A percentile compares a stretch with the other conserved stretches of the same genome.
Conservation (phyloP, 2,329 filamentous ascomycete species). For the Dothistroma pini region DNA sequence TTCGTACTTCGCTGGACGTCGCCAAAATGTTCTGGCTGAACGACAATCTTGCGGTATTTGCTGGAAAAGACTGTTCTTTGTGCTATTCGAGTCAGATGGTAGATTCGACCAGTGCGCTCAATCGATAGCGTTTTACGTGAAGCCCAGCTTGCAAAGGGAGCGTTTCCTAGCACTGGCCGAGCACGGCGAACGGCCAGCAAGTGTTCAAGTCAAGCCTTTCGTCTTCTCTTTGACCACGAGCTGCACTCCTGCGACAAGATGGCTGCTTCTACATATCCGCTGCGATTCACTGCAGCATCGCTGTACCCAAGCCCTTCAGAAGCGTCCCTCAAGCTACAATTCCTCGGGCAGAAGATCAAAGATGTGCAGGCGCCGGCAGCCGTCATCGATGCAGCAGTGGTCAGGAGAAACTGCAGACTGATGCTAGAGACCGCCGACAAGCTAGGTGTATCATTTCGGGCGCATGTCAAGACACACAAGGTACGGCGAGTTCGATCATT, state of each 20-base stretch:
- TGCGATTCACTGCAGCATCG: slow-evolving; percentile 17
- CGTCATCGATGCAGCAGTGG: slow-evolving; percentile 64
- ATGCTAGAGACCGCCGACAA: slow-evolving; percentile 64
- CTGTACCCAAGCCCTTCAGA: slow-evolving; percentile 34
- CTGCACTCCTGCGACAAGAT: neutral
- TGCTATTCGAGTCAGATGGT: neutral
- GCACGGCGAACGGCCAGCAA: slow-evolving; percentile 2
- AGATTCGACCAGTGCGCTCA: neutral
- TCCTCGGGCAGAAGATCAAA: slow-evolving; percentile 57
- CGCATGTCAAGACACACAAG: slow-evolving; percentile 83
- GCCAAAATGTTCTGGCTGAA: neutral
- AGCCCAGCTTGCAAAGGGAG: neutral
- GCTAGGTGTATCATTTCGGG: slow-evolving; percentile 64
- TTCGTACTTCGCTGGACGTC: neutral
- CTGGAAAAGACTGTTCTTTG: neutral
- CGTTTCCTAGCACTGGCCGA: neutral
- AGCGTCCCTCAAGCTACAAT: slow-evolving; percentile 39
- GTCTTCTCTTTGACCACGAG: neutral
- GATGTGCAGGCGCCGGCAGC: slow-evolving; percentile 64
- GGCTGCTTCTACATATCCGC: neutral
- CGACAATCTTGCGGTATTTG: neutral
- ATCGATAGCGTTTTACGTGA: neutral
- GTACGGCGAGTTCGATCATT: slow-evolving; percentile 38
- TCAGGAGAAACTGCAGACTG: slow-evolving; percentile 63
- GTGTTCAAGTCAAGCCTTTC: neutral